These are phyloP conservation scores for Colletotrichum gloeosporioides DNA, from an alignment of 2,329 filamentous ascomycete genomes.

Conservation along the genomic window DNA sequence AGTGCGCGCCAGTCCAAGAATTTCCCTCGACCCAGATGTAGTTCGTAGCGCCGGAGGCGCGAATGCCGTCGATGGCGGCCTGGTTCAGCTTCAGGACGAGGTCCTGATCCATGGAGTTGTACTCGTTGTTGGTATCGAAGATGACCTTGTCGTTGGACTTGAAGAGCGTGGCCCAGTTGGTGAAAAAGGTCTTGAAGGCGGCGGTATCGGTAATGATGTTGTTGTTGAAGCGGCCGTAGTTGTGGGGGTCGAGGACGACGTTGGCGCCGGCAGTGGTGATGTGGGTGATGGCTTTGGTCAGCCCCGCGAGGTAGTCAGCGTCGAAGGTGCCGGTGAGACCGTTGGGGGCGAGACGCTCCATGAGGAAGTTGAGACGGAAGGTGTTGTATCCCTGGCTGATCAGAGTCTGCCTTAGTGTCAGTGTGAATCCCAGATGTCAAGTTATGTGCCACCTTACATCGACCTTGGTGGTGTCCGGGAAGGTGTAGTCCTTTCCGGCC, in stretches of 20 bases:
- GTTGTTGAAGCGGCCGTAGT: constrained; percentile 55
- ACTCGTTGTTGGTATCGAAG: constrained; percentile 67
- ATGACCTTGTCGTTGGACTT: constrained; percentile 54
- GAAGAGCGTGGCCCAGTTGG: constrained; percentile 53
- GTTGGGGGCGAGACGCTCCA: constrained; percentile 58
- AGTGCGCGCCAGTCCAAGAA: constrained; percentile 48
- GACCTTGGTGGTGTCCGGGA: constrained; percentile 57
- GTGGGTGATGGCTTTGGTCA: constrained; percentile 31
- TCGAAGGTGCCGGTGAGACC: constrained; percentile 45
- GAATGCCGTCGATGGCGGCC: constrained; percentile 62
- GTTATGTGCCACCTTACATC: constrained; percentile 28
- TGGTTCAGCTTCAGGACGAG: constrained; percentile 62
- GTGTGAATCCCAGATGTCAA: not conserved
- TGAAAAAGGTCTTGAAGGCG: constrained; percentile 59
- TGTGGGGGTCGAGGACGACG: constrained; percentile 59
- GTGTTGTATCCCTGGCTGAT: constrained; percentile 59
- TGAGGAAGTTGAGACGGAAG: constrained; percentile 61
- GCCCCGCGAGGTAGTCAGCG: constrained; percentile 44
- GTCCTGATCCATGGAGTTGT: constrained; percentile 60
- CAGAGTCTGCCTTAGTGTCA: constrained; percentile 39
- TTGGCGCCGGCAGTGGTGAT: constrained; percentile 40
- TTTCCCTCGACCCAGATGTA: constrained; percentile 57
- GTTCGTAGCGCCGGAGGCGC: constrained; percentile 53
- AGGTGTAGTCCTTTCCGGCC: constrained; percentile 66
- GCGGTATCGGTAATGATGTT: constrained; percentile 51